These are phyloP conservation scores for Colletotrichum chlorophyti DNA, from an alignment of 2,329 filamentous ascomycete genomes.

Conservation along the genomic window DNA sequence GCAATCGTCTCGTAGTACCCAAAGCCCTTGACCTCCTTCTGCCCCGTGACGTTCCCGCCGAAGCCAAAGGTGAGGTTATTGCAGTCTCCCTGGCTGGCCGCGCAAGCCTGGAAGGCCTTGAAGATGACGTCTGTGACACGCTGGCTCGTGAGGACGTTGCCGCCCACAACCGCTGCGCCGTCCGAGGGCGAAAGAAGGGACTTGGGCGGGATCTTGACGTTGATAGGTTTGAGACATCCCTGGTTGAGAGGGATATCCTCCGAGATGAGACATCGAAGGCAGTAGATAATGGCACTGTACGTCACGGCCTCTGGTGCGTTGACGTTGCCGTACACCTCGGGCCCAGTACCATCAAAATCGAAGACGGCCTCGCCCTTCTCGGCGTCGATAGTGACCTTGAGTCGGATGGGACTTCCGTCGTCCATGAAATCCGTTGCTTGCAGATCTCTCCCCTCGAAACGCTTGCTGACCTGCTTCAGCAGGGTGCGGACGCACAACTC, in stretches of 20 bases:
- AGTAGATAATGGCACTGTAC: conserved; percentile 88
- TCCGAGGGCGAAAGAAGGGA: conserved; percentile 79
- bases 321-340: conserved; percentile 81
- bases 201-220: conserved; percentile 74
- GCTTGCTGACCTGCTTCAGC: conserved; percentile 72
- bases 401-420: conserved; percentile 77
- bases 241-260: conserved; percentile 87
- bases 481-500: conserved; percentile 77
- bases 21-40: conserved; percentile 47
- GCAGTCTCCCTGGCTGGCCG: conserved; percentile 80
- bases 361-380: conserved; percentile 80
- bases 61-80: conserved; percentile 89
- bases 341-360: conserved; percentile 80
- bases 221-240: conserved; percentile 78
- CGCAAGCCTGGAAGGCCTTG: conserved; percentile 80
- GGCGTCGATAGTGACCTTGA: conserved; percentile 77
- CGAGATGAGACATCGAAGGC: conserved; percentile 77
- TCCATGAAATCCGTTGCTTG: conserved; percentile 83
- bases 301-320: conserved; percentile 85
- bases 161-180: conserved; percentile 81
- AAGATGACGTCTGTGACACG: conserved; percentile 53
- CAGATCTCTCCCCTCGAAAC: conserved; percentile 74
- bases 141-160: conserved; percentile 68
- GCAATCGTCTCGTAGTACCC: conserved; percentile 68
- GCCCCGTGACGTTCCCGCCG: conserved; percentile 50